These are phyloP conservation scores for Coprinellus aureogranulatus DNA, from an alignment of 768 basidiomycete species.

Conservation along the genomic window DNA sequence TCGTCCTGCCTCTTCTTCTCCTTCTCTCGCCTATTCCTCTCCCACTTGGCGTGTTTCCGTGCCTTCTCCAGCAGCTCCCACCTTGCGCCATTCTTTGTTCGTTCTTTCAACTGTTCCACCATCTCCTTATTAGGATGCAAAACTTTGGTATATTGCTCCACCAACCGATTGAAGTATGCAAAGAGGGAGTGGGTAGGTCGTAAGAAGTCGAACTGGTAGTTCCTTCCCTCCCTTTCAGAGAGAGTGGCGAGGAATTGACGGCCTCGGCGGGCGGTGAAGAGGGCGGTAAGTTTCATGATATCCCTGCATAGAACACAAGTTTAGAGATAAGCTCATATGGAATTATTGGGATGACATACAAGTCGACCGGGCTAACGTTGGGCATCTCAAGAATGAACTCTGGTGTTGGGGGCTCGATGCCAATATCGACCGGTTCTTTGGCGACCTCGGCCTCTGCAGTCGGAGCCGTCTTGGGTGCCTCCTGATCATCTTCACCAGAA, in stretches of 20 bases:
- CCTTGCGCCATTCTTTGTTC: slow-evolving; percentile 60
- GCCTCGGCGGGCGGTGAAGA: slow-evolving; percentile 92
- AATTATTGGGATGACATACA: slow-evolving; percentile 55
- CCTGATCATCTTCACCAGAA: slow-evolving; percentile 72
- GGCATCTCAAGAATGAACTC: slow-evolving; percentile 87
- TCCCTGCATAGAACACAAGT: slow-evolving; percentile 56
- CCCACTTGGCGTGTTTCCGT: slow-evolving; percentile 83
- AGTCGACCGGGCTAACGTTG: slow-evolving; percentile 81
- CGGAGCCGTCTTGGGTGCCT: slow-evolving; percentile 33
- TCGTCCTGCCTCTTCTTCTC: slow-evolving; percentile 87
- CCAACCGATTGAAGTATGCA: slow-evolving; percentile 94
- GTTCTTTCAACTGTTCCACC: slow-evolving; percentile 66
- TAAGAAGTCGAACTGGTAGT: slow-evolving; percentile 97
- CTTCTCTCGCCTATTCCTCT: slow-evolving; percentile 76
- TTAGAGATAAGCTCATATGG: slow-evolving; percentile 2
- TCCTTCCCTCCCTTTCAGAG: slow-evolving; percentile 85
- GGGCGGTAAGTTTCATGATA: slow-evolving; percentile 92
- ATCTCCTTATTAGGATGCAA: slow-evolving; percentile 78
- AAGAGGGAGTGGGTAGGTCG: slow-evolving; percentile 95
- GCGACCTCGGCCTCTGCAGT: slow-evolving; percentile 43
- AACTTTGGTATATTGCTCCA: slow-evolving; percentile 93
- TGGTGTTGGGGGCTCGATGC: slow-evolving; percentile 71
- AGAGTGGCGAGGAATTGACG: slow-evolving; percentile 81
- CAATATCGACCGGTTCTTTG: slow-evolving; percentile 59
- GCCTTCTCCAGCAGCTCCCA: slow-evolving; percentile 81